Evolutionary conservation across 2,329 filamentous ascomycete genomes (phyloP).

Genomic region (Periconia digitata): DNA sequence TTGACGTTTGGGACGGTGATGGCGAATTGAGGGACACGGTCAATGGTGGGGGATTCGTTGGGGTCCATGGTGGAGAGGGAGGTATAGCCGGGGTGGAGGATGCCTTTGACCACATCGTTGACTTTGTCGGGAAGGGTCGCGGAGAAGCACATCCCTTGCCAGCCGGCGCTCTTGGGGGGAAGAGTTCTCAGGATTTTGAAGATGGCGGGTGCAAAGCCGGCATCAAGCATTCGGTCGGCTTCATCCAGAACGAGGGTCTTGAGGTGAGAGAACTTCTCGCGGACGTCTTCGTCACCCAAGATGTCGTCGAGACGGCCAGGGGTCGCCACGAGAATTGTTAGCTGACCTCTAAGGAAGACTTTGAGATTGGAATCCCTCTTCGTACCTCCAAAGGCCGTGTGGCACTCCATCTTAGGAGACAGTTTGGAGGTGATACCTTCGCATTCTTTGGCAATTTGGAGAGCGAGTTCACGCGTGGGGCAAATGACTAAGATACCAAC

Average conservation of each 20-base stretch:
- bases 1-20: slow-evolving; percentile 47
- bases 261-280: slow-evolving; percentile 49
- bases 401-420: slow-evolving; percentile 43
- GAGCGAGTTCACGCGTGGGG: slow-evolving; percentile 52
- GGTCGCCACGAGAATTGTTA: slow-evolving; percentile 51
- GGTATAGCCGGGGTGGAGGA: slow-evolving; percentile 47
- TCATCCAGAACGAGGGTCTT: slow-evolving; percentile 50
- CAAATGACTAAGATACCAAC: slow-evolving; percentile 52
- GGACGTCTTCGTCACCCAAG: slow-evolving; percentile 47
- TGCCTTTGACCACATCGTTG: slow-evolving; percentile 47
- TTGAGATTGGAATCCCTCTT: slow-evolving; percentile 35
- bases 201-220: slow-evolving; percentile 57
- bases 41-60: slow-evolving; percentile 50
- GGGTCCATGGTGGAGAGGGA: slow-evolving; percentile 48
- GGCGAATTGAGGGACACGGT: slow-evolving; percentile 53
- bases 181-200: slow-evolving; percentile 54
- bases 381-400: slow-evolving; percentile 49
- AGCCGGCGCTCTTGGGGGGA: slow-evolving; percentile 52
- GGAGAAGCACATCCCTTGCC: slow-evolving; percentile 55
- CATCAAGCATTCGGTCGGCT: slow-evolving; percentile 52
- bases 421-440: slow-evolving; percentile 47
- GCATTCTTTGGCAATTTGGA: slow-evolving; percentile 53
- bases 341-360: slow-evolving; percentile 38
- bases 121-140: slow-evolving; percentile 50
- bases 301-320: slow-evolving; percentile 53